These are phyloP conservation scores for Podosphaera fusca DNA, from an alignment of 2,329 filamentous ascomycete species.

Conservation along the genomic window DNA sequence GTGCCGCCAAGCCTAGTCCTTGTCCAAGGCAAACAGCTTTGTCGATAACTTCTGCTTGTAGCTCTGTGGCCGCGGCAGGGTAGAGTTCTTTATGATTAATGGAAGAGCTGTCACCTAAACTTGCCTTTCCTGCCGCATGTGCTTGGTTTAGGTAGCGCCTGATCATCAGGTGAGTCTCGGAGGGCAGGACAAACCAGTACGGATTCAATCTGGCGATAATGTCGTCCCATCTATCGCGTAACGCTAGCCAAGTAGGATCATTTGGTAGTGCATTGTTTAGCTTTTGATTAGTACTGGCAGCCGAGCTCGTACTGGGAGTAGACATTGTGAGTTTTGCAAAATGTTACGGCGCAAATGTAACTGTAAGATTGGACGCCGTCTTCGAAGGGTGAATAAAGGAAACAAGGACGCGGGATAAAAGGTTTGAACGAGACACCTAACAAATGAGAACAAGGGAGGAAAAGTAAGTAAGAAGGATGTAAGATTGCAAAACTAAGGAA, in stretches of 20 bases:
- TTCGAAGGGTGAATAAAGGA: no score
- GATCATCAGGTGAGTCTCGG: neutral
- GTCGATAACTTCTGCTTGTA: neutral
- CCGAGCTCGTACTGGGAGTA: no score
- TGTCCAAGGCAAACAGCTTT: neutral
- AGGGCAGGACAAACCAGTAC: neutral
- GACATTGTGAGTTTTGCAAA: no score
- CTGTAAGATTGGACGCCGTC: no score
- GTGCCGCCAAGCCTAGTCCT: neutral
- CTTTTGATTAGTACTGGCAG: no score
- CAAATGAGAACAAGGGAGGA: no score
- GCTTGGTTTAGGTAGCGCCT: neutral
- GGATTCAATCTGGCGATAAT: neutral
- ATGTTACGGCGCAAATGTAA: no score
- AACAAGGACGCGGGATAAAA: no score
- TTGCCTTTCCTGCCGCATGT: neutral
- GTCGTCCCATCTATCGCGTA: neutral
- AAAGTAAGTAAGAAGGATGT: no score
- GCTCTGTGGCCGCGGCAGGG: neutral
- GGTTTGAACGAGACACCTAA: no score
- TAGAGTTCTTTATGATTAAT: neutral
- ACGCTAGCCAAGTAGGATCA: neutral
- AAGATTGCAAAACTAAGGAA: no score
- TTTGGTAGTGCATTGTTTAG: neutral
- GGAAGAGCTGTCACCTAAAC: neutral